phyloP scores from a whole-genome alignment of 345 rosid genomes.

The Firmiana major region DNA sequence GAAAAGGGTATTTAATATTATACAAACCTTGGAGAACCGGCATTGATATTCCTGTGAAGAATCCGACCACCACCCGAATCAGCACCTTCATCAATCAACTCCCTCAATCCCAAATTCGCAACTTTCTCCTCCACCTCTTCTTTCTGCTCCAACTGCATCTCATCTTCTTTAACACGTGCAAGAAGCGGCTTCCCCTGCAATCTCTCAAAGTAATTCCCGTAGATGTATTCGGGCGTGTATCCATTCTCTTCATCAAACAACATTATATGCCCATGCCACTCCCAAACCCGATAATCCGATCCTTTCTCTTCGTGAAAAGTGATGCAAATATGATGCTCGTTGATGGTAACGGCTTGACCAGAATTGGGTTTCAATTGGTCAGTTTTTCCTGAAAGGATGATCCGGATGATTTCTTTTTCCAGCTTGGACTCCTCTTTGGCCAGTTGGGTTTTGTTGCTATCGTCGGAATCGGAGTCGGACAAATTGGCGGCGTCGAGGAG shows the following conservation, averaged over 20 bases:
- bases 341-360: conserved; percentile 82
- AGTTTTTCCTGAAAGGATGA: conserved; percentile 63
- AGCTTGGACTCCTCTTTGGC: conserved; percentile 77
- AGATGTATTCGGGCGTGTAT: conserved; percentile 83
- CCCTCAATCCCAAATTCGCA: conserved; percentile 73
- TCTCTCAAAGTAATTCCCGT: conserved; percentile 96
- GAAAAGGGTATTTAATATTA: not conserved
- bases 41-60: conserved; percentile 73
- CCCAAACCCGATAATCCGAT: conserved; percentile 95
- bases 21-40: conserved; percentile 59
- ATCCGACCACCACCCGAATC: conserved; percentile 58
- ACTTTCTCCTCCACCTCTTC: conserved; percentile 43
- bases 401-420: conserved; percentile 73
- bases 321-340: conserved; percentile 88
- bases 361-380: conserved; percentile 88
- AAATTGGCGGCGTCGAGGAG: conserved; percentile 51
- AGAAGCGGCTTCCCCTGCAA: conserved; percentile 40
- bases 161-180: conserved; percentile 24
- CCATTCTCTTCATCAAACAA: conserved; percentile 86
- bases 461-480: conserved; percentile 49
- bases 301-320: conserved; percentile 79
- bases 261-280: conserved; percentile 99
- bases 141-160: conserved; percentile 29
- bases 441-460: conserved; percentile 38
- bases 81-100: conserved; percentile 61